Conservation (phyloP, 2,329 filamentous ascomycete genomes). For the Cadophora malorum region DNA sequence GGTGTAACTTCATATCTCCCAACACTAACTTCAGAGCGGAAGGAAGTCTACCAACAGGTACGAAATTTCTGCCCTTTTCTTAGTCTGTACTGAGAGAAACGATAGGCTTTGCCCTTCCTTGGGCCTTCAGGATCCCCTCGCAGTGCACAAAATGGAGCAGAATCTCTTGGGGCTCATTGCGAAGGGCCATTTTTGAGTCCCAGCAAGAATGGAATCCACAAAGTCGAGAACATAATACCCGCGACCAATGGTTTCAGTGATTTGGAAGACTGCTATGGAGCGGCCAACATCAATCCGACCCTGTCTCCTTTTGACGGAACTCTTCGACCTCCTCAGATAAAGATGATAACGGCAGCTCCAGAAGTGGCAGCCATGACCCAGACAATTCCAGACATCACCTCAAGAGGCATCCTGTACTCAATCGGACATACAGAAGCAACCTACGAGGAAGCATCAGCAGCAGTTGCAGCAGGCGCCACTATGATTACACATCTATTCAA, state of each 20-base stretch:
- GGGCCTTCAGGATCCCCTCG: constrained; percentile 71
- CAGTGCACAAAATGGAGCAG: constrained; percentile 72
- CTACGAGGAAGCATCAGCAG: constrained; percentile 78
- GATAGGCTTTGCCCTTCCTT: constrained; percentile 73
- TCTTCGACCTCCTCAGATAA: constrained; percentile 54
- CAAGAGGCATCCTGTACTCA: constrained; percentile 74
- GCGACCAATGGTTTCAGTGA: constrained; percentile 66
- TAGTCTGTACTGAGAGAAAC: constrained; percentile 22
- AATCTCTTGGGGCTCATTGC: constrained; percentile 88
- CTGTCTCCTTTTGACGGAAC: constrained; percentile 48
- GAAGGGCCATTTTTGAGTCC: constrained; percentile 89
- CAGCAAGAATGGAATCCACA: constrained; percentile 87
- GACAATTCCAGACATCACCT: constrained; percentile 70
- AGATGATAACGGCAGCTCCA: constrained; percentile 86
- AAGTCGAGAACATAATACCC: constrained; percentile 70
- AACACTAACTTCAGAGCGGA: constrained; percentile 80
- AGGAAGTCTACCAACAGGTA: constrained; percentile 82
- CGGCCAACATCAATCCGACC: constrained; percentile 63
- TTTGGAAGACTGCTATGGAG: constrained; percentile 75
- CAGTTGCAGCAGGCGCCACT: constrained; percentile 75
- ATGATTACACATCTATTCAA: constrained; percentile 97
- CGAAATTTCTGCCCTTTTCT: constrained; percentile 16
- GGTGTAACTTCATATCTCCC: constrained; percentile 90
- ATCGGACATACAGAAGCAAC: constrained; percentile 89
- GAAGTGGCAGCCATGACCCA: constrained; percentile 75